Base-by-base conservation (phyloP, 2,329 filamentous ascomycete genomes). In the Aspergillus sergii region DNA sequence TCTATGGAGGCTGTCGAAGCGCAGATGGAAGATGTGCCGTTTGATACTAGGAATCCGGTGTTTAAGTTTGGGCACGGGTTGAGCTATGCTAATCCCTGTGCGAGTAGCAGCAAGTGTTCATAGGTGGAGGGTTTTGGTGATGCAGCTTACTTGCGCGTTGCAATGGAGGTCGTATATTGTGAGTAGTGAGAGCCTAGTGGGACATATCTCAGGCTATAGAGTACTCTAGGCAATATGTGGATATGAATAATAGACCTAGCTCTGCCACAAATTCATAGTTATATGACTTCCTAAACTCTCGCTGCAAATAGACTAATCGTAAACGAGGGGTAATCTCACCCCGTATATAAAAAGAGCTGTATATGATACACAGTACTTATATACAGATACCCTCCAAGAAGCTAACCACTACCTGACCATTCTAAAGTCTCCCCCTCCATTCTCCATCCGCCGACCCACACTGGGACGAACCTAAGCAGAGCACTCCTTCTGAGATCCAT, bases 1-100 rank as follows among this genome's bases (percentile, higher is more conserved):
- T 82, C 79, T 7, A 76, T 78, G 65, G 75, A 72, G 51, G 82
- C 82, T 1, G 82, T 83, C 0, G 75, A 78, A 53, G 75, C 12
- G 3, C 30, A 39, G 36, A 26, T 14, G 14, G 50, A 55, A 11
- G 61, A 63, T 63, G 21, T 63, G 32, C 50, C 61, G 4, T 63
- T 63, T 46, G 61, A 63, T 16, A 59, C 57, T 12, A 21, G 16
- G 32, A 41, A 63, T 21, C 61, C 61, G 6, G 39, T 63, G 6
- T 63, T 59, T 48, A 26, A 48, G 45, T 48, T 26, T 48, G 45
- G 45, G 5, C 45, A 48, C 28, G 45, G 45, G 45, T 16, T 23
- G 23, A 26, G 45, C 4, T 48, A 48, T 48, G 45, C 11, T 16
- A 16, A 26, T 48, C 45, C 23, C 2, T 48, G 45, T 48, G 23